Percentiles rank a stretch among this genome's conserved stretches.
phyloP scores from a whole-genome alignment of 805 yeast genomes.

The Priceomyces carsonii region DNA sequence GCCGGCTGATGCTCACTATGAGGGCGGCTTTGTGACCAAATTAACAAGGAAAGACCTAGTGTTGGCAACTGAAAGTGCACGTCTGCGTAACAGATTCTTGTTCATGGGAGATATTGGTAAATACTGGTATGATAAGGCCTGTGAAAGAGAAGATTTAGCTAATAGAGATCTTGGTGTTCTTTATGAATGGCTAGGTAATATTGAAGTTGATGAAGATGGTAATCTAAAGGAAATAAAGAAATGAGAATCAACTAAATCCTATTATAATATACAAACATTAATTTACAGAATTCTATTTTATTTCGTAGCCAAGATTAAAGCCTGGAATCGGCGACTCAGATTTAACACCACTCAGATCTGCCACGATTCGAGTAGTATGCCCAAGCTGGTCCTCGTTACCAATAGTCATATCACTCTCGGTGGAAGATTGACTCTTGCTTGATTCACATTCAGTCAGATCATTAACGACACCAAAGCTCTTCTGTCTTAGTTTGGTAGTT shows the following conservation, averaged over 20 bases:
- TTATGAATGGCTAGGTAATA: conserved; percentile 44
- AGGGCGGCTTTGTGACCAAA: conserved; percentile 52
- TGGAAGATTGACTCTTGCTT: conserved; percentile 2
- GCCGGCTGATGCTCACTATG: conserved; percentile 47
- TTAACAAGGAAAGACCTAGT: conserved; percentile 46
- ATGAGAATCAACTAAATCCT: not conserved
- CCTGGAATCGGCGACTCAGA: conserved; percentile 12
- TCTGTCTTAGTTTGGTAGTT: conserved; percentile 11
- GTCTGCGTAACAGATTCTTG: conserved; percentile 32
- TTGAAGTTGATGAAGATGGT: conserved; percentile 15
- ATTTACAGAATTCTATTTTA: conserved; percentile 9
- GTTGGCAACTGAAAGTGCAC: conserved; percentile 41
- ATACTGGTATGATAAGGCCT: conserved; percentile 44
- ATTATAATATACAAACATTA: not conserved
- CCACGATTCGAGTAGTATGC: not conserved
- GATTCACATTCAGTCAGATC: conserved; percentile 2
- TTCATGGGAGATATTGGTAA: conserved; percentile 39
- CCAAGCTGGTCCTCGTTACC: conserved; percentile 6
- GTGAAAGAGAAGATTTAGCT: conserved; percentile 41
- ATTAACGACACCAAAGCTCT: conserved; percentile 16
- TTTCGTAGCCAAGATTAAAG: conserved; percentile 16
- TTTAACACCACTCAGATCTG: not conserved
- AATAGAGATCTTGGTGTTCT: conserved; percentile 43
- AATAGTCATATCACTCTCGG: conserved; percentile 14
- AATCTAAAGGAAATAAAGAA: conserved; percentile 5